phyloP scores from a whole-genome alignment of 1,284 basidiomycete species.

The Malassezia psittaci region DNA sequence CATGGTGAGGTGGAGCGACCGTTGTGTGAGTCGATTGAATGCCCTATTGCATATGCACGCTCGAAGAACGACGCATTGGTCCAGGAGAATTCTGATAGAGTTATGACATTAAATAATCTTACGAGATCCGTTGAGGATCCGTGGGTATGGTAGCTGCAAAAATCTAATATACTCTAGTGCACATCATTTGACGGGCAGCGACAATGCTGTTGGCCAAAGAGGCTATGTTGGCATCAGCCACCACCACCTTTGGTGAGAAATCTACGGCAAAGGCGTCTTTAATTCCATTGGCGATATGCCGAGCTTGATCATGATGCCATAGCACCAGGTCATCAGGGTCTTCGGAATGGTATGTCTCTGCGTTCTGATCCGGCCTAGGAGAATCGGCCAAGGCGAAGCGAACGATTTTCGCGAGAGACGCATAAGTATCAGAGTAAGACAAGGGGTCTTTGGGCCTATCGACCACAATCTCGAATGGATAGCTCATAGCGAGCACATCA shows the following conservation, averaged over 20 bases:
- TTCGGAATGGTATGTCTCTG: neutral
- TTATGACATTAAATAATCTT: neutral
- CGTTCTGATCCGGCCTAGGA: neutral
- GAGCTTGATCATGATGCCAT: conserved; percentile 79
- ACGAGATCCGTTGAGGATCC: neutral
- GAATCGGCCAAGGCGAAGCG: conserved; percentile 59
- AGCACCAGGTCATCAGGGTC: conserved; percentile 88
- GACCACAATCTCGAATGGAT: conserved; percentile 77
- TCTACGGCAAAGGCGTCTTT: conserved; percentile 75
- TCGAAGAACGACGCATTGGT: conserved; percentile 11
- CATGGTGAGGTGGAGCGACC: conserved; percentile 8
- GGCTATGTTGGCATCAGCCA: conserved; percentile 82
- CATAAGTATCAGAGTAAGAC: conserved; percentile 53
- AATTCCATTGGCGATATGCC: conserved; percentile 68
- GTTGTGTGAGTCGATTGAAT: conserved; percentile 37
- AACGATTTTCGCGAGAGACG: conserved; percentile 58
- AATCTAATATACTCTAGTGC: neutral
- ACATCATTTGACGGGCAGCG: conserved; percentile 56
- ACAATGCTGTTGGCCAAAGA: conserved; percentile 67
- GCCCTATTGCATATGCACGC: conserved; percentile 34
- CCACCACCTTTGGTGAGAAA: conserved; percentile 73
- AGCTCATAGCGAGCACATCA: conserved; percentile 77
- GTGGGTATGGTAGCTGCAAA: neutral
- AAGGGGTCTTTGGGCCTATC: conserved; percentile 58
- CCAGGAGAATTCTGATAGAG: neutral